Evolutionary conservation across 352 stramenopile genomes (phyloP).

Genomic region (Phytophthora sp.): DNA sequence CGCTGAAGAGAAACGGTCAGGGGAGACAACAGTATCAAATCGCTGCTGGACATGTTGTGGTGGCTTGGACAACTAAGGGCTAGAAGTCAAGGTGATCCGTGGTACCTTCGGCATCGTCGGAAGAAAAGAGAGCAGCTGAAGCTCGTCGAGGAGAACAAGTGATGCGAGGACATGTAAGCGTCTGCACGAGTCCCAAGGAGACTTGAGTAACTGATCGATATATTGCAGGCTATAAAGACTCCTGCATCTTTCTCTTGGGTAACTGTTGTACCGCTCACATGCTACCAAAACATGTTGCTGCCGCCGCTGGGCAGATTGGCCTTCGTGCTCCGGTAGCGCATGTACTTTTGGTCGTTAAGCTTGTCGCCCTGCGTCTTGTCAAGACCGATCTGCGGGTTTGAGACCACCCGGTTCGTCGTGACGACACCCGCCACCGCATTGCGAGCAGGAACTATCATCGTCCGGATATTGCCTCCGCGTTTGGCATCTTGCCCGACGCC

Average conservation of each 20-base stretch:
- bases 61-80: slow-evolving; percentile 67
- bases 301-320: slow-evolving; percentile 41
- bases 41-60: slow-evolving; percentile 62
- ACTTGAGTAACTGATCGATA: slow-evolving; percentile 26
- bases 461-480: slow-evolving; percentile 37
- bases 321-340: slow-evolving; percentile 64
- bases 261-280: neutral
- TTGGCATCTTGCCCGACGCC: slow-evolving; percentile 35
- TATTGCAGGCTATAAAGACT: slow-evolving; percentile 20
- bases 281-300: slow-evolving; percentile 67
- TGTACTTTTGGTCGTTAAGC: slow-evolving; percentile 75
- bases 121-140: slow-evolving; percentile 65
- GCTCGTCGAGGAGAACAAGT: slow-evolving; percentile 80
- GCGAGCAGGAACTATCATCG: slow-evolving; percentile 14
- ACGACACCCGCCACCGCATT: slow-evolving; percentile 25
- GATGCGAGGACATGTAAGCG: slow-evolving; percentile 50
- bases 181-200: neutral
- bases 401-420: slow-evolving; percentile 24
- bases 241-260: neutral
- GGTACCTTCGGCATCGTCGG: slow-evolving; percentile 64
- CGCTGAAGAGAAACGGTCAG: no score
- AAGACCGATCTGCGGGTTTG: slow-evolving; percentile 39
- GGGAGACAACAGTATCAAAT: no score
- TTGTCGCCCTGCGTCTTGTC: slow-evolving; percentile 75
- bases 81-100: slow-evolving; percentile 70